Evolutionary conservation across 805 yeast species (phyloP), one percentile per base, ranked within the genome.

Genomic region (Candida krabiensis): DNA sequence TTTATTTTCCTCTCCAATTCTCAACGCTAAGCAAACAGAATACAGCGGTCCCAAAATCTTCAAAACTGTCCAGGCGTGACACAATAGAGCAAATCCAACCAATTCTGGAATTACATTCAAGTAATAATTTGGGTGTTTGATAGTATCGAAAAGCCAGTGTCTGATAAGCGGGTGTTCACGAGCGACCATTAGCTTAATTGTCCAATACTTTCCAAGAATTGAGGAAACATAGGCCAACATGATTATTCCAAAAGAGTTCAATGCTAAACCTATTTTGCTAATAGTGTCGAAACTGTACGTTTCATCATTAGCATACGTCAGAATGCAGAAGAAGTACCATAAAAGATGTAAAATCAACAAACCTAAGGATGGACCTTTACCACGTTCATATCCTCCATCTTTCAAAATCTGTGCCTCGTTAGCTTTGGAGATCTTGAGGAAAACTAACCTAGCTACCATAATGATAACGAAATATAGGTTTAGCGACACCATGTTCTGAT

Each of bases 121-220:
- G 12, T 38, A 36, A 30, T 44, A 44, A 23, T 41, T 44, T 22
- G 49, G 49, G 24, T 44, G 49, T 12, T 41, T 44, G 29, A 44
- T 28, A 19, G 23, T 26, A 4, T 30, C 33, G 26, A 44, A 44
- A 8, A 44, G 30, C 28, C 46, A 43, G 29, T 44, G 49, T 24
- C 37, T 38, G 18, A 44, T 44, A 7, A 41, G 28, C 5, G 49
- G 49, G 25, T 44, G 49, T 16, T 41, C 35, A 28, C 41, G 38
- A 14, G 49, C 49, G 11, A 44, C 35, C 49, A 44, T 44, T 12
- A 44, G 32, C 21, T 44, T 44, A 31, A 39, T 37, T 2, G 49
- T 44, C 45, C 46, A 44, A 17, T 35, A 41, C n/a, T 37, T 32
- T 5, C 46, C 46, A 14, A 44, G 24, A 19, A 44, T 38, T 7